Evolutionary conservation across 2,329 filamentous ascomycete species (phyloP).

Genomic region (Stachybotrys chartarum): DNA sequence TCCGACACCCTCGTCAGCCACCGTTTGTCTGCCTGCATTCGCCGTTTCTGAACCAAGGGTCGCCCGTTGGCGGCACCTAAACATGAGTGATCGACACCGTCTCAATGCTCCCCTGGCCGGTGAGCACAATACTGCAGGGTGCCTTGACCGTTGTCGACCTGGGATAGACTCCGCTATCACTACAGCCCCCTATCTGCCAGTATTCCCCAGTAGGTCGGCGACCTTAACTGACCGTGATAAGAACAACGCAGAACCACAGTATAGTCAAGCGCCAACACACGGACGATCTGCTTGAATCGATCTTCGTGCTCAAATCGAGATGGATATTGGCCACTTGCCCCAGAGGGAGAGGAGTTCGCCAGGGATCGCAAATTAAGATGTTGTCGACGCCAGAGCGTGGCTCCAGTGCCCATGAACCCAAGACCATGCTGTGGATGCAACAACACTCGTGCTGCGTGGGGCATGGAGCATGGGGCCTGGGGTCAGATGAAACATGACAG

Average conservation of each 20-base stretch:
- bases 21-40: not conserved
- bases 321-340: not conserved
- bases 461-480: not conserved
- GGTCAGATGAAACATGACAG: not conserved
- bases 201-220: not conserved
- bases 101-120: no score
- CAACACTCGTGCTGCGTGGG: no score
- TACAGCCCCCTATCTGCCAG: no score
- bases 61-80: no score
- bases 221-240: not conserved
- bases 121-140: not conserved
- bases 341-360: no score
- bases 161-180: not conserved
- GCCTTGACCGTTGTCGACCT: not conserved
- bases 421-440: not conserved
- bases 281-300: no score
- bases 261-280: no score
- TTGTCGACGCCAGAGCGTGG: no score
- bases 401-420: not conserved
- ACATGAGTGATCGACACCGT: not conserved
- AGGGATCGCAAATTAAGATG: no score
- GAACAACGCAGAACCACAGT: no score
- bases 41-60: not conserved
- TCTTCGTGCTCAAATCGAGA: not conserved
- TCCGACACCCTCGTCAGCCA: not conserved